phyloP scores from a whole-genome alignment of 2,329 filamentous ascomycete species.

The Cladobotryum mycophilum region DNA sequence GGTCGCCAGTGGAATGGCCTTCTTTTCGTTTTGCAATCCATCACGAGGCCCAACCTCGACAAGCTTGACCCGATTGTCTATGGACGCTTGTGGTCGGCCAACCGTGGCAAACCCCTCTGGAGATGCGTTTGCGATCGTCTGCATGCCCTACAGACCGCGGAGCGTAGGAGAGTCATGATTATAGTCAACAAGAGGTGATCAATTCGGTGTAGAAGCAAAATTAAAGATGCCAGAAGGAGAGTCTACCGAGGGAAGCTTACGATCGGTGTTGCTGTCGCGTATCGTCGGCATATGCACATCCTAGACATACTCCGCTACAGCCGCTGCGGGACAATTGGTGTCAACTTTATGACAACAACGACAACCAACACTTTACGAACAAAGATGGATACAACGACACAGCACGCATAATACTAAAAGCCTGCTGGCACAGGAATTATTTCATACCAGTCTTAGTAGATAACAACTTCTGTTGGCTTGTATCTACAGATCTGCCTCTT shows the following conservation, averaged over 20 bases:
- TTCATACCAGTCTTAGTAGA: conserved; percentile 9
- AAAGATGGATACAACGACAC: background rate
- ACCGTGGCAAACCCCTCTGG: conserved; percentile 37
- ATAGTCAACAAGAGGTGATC: background rate
- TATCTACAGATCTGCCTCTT: conserved; percentile 25
- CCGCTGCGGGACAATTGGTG: no score
- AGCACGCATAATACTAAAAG: no score
- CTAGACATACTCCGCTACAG: background rate
- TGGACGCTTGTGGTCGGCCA: conserved; percentile 19
- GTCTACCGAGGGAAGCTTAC: conserved; percentile 9
- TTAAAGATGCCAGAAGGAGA: conserved; percentile 2
- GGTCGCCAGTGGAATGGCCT: conserved; percentile 59
- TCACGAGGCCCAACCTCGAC: conserved; percentile 82
- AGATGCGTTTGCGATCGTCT: conserved; percentile 25
- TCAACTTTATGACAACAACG: no score
- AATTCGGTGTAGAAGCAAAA: background rate
- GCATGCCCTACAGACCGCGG: conserved; percentile 34
- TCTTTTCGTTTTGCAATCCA: conserved; percentile 82
- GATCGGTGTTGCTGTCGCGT: conserved; percentile 10
- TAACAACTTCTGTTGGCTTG: conserved; percentile 12
- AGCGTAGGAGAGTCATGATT: conserved; percentile 31
- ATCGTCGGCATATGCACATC: conserved; percentile 9
- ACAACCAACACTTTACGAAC: background rate
- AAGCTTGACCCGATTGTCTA: conserved; percentile 50
- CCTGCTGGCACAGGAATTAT: background rate